Conservation (phyloP, 129 eudicot genomes). For the Flaveria robusta region DNA sequence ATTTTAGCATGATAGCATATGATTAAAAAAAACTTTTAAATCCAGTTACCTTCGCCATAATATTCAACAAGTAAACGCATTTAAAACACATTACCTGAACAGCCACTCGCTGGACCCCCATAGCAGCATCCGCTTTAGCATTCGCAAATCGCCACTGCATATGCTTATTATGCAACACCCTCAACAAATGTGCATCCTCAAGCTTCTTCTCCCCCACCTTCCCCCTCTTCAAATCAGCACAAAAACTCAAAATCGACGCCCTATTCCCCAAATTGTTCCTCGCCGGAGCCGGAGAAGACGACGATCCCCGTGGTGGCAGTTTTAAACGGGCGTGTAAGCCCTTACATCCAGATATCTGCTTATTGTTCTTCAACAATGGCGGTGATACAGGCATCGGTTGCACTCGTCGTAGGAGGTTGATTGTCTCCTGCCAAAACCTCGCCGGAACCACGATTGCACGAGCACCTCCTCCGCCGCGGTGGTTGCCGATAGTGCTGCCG, state of each 20-base stretch:
- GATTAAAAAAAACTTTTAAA: neutral
- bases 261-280: conserved; percentile 30
- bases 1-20: neutral
- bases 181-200: conserved; percentile 65
- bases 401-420: conserved; percentile 45
- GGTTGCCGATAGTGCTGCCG: conserved; percentile 26
- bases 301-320: conserved; percentile 25
- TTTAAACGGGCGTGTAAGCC: conserved; percentile 33
- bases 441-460: conserved; percentile 67
- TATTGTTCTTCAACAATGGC: conserved; percentile 36
- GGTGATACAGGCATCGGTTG: conserved; percentile 54
- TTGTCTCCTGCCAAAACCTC: conserved; percentile 65
- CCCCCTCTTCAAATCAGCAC: conserved; percentile 64
- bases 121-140: conserved; percentile 68
- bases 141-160: conserved; percentile 90
- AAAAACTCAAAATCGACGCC: conserved; percentile 59
- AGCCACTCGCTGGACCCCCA: conserved; percentile 44
- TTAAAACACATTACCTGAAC: conserved; percentile 49
- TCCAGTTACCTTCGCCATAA: neutral
- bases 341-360: conserved; percentile 34
- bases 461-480: conserved; percentile 44
- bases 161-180: conserved; percentile 65
- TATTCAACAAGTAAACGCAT: neutral
- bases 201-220: conserved; percentile 72
- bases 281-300: conserved; percentile 37